These are phyloP conservation scores for Acer yangbiense DNA, from an alignment of 345 rosid species.

Conservation along the genomic window DNA sequence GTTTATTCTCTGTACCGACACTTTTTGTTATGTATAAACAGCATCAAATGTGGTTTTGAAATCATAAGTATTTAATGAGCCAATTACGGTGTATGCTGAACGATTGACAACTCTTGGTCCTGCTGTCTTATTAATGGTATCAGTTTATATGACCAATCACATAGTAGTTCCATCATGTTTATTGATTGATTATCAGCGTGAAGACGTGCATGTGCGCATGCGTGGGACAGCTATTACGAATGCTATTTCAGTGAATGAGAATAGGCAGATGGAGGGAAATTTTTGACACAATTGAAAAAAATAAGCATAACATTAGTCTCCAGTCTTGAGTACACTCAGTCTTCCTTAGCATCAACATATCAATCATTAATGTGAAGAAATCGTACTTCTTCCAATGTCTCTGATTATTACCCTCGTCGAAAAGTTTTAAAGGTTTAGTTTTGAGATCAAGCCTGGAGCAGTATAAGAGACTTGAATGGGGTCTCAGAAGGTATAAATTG, in stretches of 20 bases:
- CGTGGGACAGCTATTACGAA: slow-evolving; percentile 65
- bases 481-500: background rate
- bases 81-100: slow-evolving; percentile 49
- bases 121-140: slow-evolving; percentile 60
- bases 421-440: slow-evolving; percentile 38
- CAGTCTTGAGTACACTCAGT: too few species aligned
- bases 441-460: slow-evolving; percentile 55
- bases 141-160: background rate
- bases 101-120: slow-evolving; percentile 53
- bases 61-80: slow-evolving; percentile 61
- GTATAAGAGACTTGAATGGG: slow-evolving; percentile 55
- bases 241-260: slow-evolving; percentile 58
- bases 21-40: slow-evolving; percentile 60
- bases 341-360: slow-evolving; percentile 2
- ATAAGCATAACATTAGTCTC: slow-evolving; percentile 52
- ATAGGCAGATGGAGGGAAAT: slow-evolving; percentile 61
- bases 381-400: background rate
- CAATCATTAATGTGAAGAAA: background rate
- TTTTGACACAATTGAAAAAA: slow-evolving; percentile 62
- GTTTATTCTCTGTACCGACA: too few species aligned
- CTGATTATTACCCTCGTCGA: background rate
- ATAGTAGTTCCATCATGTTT: background rate
- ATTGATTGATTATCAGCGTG: background rate
- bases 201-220: slow-evolving; percentile 32
- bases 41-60: slow-evolving; percentile 58